Evolutionary conservation across 768 basidiomycete genomes (phyloP), one percentile per base, ranked within the genome.

Genomic region (Mycena belliarum): DNA sequence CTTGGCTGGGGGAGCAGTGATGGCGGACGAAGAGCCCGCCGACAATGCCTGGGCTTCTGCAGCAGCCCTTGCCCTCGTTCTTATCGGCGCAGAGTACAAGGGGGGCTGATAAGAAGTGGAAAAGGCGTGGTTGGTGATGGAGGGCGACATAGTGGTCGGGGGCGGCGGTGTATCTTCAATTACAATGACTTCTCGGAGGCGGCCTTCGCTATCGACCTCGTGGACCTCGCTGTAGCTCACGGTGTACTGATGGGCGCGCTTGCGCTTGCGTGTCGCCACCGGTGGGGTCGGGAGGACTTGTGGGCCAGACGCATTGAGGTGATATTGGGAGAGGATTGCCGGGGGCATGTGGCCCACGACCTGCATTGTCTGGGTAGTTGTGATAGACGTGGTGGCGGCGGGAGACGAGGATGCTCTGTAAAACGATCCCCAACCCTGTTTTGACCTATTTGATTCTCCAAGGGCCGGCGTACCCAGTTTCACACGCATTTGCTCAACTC

Each of bases 161-260:
- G 91, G 91, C 35, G 88, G 87, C 26, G 92, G 92, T 42, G 93
- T 93, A 76, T 95, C 93, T 66, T 95, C 93, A 72, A 95, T 93
- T 66, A 95, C 88, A 73, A 95, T 94, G 70, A 94, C 89, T 72
- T 94, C 92, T 51, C 92, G 78, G 37, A 92, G 78, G 64, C 80
- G 78, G 59, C 92, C 92, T 47, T 87, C 78, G 65, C 78, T 80
- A 74, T 94, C 92, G 70, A 93, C 82, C 75, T 94, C 92, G 66
- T 93, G 86, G 38, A 92, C 89, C 71, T 93, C 91, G 69, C 88
- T 91, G 78, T 92, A 93, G 77, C 83, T 88, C 73, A 93, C 87
- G 23, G 86, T 88, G 72, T 82, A 89, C 66, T 90, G 88, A 66
- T 88, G 86, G 28, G 86, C 81, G 70, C 90, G 85, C 77, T 92